Percentiles rank a stretch among this genome's conserved stretches.
phyloP scores from a whole-genome alignment of 352 stramenopile species.

The Phytophthora constricta region DNA sequence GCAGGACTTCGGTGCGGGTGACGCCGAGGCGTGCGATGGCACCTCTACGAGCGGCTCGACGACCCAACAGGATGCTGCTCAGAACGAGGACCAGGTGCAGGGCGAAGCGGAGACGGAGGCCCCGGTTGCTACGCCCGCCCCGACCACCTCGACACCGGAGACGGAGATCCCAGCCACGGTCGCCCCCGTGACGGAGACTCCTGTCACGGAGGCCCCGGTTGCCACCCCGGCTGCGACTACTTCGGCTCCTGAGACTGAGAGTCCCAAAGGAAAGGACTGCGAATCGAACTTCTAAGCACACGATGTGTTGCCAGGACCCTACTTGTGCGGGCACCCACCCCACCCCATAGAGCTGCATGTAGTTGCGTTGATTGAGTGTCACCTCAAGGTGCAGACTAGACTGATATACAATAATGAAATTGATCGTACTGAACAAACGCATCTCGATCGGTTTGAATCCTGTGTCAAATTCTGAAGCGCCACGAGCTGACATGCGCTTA shows the following conservation, averaged over 20 bases:
- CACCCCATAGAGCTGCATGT: slow-evolving; percentile 20
- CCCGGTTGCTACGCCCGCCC: neutral
- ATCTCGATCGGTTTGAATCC: neutral
- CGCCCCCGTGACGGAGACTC: slow-evolving; percentile 20
- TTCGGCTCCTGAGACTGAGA: neutral
- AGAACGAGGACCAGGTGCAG: slow-evolving; percentile 28
- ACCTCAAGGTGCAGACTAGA: slow-evolving; percentile 32
- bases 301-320: neutral
- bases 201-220: slow-evolving; percentile 4
- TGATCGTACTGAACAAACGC: slow-evolving; percentile 6
- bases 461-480: neutral
- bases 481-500: neutral
- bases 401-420: slow-evolving; percentile 36
- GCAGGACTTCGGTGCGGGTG: slow-evolving; percentile 56
- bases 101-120: slow-evolving; percentile 15
- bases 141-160: neutral
- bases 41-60: slow-evolving; percentile 12
- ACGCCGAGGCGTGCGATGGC: slow-evolving; percentile 34
- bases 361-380: slow-evolving; percentile 32
- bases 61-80: slow-evolving; percentile 17
- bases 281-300: slow-evolving; percentile 30
- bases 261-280: slow-evolving; percentile 29
- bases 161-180: neutral
- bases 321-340: neutral
- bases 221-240: slow-evolving; percentile 4